These are phyloP conservation scores for Sporothrix luriei DNA, from an alignment of 2,329 filamentous ascomycete species.

Conservation along the genomic window DNA sequence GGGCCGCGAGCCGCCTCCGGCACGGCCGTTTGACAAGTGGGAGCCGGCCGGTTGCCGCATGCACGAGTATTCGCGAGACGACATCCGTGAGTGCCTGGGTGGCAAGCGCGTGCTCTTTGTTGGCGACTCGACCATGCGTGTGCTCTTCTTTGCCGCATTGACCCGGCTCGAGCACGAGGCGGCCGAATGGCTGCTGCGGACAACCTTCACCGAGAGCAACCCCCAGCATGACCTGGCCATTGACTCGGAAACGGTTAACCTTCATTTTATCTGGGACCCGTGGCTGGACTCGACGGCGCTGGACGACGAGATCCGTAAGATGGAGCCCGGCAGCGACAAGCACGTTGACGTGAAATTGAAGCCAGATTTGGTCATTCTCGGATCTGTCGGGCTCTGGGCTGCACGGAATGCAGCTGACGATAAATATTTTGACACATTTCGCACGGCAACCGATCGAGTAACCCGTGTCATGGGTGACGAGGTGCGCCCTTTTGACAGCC, in stretches of 20 bases:
- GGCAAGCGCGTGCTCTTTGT: conserved; percentile 59
- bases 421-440: conserved; percentile 49
- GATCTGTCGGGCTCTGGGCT: conserved; percentile 59
- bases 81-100: conserved; percentile 57
- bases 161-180: conserved; percentile 50
- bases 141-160: conserved; percentile 62
- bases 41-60: conserved; percentile 63
- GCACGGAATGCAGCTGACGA: conserved; percentile 53
- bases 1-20: conserved; percentile 36
- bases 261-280: conserved; percentile 66
- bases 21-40: conserved; percentile 53
- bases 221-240: conserved; percentile 53
- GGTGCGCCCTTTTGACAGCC: conserved; percentile 4
- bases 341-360: conserved; percentile 39
- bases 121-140: conserved; percentile 62
- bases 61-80: conserved; percentile 56
- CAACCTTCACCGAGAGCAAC: conserved; percentile 42
- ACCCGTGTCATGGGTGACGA: conserved; percentile 35
- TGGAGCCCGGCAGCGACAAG: conserved; percentile 41
- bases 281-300: conserved; percentile 57
- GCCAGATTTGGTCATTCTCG: conserved; percentile 55
- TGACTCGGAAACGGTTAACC: conserved; percentile 48
- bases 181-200: conserved; percentile 44
- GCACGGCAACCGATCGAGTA: conserved; percentile 50
- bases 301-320: conserved; percentile 45